Evolutionary conservation across 2,329 filamentous ascomycete species (phyloP).

Genomic region (Coccinonectria pachysandricola): DNA sequence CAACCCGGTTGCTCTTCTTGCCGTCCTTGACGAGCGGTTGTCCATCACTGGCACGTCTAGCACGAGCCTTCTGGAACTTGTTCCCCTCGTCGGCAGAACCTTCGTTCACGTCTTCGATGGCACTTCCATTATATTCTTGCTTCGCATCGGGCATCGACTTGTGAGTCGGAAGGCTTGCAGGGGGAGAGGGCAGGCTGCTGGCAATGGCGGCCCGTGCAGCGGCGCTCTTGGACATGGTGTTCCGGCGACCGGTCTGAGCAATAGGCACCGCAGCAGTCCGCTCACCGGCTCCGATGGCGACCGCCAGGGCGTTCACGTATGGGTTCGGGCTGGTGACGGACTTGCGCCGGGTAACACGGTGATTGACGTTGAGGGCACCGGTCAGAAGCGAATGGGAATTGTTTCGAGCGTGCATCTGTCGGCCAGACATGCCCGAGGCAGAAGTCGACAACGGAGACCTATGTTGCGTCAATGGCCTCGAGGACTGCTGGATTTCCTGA

Average conservation of each 20-base stretch:
- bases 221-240: slow-evolving; percentile 56
- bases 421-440: slow-evolving; percentile 47
- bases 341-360: slow-evolving; percentile 87
- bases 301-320: slow-evolving; percentile 67
- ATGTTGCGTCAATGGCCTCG: slow-evolving; percentile 56
- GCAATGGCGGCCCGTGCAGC: slow-evolving; percentile 42
- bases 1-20: slow-evolving; percentile 71
- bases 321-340: slow-evolving; percentile 70
- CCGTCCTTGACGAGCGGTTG: slow-evolving; percentile 73
- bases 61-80: slow-evolving; percentile 38
- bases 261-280: slow-evolving; percentile 47
- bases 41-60: slow-evolving; percentile 70
- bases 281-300: slow-evolving; percentile 59
- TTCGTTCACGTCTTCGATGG: slow-evolving; percentile 59
- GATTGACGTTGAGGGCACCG: slow-evolving; percentile 65
- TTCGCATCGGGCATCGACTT: slow-evolving; percentile 41
- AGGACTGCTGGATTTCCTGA: slow-evolving; percentile 55
- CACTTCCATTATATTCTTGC: slow-evolving; percentile 44
- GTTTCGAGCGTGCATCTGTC: slow-evolving; percentile 58
- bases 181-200: slow-evolving; percentile 51
- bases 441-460: slow-evolving; percentile 49
- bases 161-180: slow-evolving; percentile 56
- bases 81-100: slow-evolving; percentile 45
- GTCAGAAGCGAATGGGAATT: slow-evolving; percentile 76
- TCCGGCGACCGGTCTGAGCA: slow-evolving; percentile 49